Base-by-base conservation (phyloP, 208 protist species). In the Endotrypanum monterogeii region DNA sequence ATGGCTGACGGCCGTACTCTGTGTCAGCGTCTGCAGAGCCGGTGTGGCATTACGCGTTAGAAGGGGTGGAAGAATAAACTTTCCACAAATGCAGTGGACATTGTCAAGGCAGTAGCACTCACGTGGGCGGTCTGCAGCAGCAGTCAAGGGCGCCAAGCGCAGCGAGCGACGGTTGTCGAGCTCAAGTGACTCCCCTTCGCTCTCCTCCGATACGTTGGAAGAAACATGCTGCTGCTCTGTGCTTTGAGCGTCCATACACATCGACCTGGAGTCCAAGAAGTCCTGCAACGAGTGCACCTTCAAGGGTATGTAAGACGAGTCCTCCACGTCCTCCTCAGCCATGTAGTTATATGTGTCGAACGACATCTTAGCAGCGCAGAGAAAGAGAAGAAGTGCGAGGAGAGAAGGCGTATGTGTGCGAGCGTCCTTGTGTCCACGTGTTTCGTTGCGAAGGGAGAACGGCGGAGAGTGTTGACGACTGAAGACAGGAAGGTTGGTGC, bases 31-130 rank as follows among this genome's bases (percentile, higher is more conserved):
- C 2, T 23, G 37, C 37, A 55, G 18, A 35, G 51, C 50, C 3
- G 11, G 30, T 18, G 68, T 7, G 18, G 62, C 9, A 41, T 56
- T 52, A 61, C 39, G 46, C 12, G 55, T 58, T n/a, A 80, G 35
- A 30, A 80, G 70, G 12, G 76, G 71, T 0, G 76, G 76, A 28
- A 80, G 63, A 35, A 30, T 18, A 50, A 80, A 61, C 18, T 54
- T 37, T 18, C 44, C 51, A 39, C 76, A 76, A 51, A 80, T 74
- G 76, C 76, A 80, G 35, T 68, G 39, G 7, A 56, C 76, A 5
- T 80, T 71, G 62, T 76, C 76, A 23, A 76, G 70, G 71, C 76
- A 80, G 46, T 72, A 76, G 70, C 76, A 80, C 32, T 54, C 30
- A 20, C 66, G 18, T 30, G 7, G 35, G 66, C 16, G 66, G 46